Evolutionary conservation across 345 rosid genomes (phyloP).

Genomic region (Kandelia obovata): DNA sequence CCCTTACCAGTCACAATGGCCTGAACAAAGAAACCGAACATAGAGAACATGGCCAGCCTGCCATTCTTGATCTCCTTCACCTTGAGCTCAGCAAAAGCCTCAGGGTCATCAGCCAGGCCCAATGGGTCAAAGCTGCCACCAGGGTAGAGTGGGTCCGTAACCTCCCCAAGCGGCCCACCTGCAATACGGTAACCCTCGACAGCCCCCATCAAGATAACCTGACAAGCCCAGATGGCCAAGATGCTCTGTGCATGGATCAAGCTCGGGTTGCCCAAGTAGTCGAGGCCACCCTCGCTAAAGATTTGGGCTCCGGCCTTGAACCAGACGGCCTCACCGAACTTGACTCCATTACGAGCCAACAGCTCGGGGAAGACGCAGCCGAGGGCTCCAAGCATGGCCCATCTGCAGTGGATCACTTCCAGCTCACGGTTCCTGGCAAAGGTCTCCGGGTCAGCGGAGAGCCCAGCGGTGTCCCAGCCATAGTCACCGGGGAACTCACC

Average conservation of each 20-base stretch:
- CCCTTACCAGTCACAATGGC: conserved; percentile 88
- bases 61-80: conserved; percentile 85
- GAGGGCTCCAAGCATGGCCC: conserved; percentile 83
- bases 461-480: conserved; percentile 82
- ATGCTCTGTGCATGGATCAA: conserved; percentile 77
- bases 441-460: conserved; percentile 84
- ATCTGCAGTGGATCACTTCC: conserved; percentile 72
- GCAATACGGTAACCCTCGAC: conserved; percentile 74
- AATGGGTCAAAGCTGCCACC: conserved; percentile 86
- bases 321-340: conserved; percentile 79
- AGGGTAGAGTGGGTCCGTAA: conserved; percentile 66
- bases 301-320: conserved; percentile 85
- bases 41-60: conserved; percentile 79
- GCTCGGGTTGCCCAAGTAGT: conserved; percentile 84
- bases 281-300: conserved; percentile 77
- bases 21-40: conserved; percentile 83
- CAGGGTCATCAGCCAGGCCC: conserved; percentile 78
- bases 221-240: conserved; percentile 72
- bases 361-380: conserved; percentile 83
- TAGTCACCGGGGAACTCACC: conserved; percentile 78
- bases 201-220: conserved; percentile 68
- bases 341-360: conserved; percentile 63
- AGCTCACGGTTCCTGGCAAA: conserved; percentile 90
- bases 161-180: conserved; percentile 69
- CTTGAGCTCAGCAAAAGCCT: conserved; percentile 78